Evolutionary conservation across 1,139 yeast genomes (phyloP).

Genomic region (Arxiozyma heterogenica): DNA sequence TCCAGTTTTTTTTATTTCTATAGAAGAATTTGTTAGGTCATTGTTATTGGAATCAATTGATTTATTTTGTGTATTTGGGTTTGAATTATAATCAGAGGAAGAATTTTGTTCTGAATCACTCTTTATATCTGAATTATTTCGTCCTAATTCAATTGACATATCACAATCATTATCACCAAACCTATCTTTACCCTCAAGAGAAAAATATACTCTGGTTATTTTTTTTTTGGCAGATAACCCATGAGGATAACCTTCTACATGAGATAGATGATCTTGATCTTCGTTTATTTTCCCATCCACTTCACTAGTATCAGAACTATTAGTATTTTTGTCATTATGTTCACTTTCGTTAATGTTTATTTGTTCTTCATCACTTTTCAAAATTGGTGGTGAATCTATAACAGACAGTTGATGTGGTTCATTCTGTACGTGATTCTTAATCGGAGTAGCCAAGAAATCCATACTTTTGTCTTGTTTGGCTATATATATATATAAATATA

Average conservation of each 20-base stretch:
- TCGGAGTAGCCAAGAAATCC: slow-evolving; percentile 1
- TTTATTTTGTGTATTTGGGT: not conserved
- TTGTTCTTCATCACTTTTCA: not conserved
- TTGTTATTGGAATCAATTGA: not conserved
- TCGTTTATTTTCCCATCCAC: not conserved
- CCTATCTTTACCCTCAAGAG: not conserved
- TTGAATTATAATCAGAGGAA: not conserved
- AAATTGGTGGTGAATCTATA: not conserved
- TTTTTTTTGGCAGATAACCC: slow-evolving; percentile 15
- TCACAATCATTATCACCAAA: not conserved
- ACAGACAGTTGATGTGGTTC: not conserved
- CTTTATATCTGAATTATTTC: slow-evolving; percentile 6
- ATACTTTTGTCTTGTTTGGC: not conserved
- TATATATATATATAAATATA: too few species aligned
- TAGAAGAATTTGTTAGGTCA: not conserved
- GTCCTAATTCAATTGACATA: slow-evolving; percentile 4
- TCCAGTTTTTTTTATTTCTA: not conserved
- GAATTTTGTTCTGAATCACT: not conserved
- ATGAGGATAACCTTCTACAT: slow-evolving; percentile 14
- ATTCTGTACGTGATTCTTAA: not conserved
- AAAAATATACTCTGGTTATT: not conserved
- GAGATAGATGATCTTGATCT: not conserved
- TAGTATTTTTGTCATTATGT: not conserved
- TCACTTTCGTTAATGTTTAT: not conserved
- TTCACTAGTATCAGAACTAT: not conserved